Base-by-base conservation (phyloP, 371 early-diverging fungal species). In the Fennellomyces sp. region DNA sequence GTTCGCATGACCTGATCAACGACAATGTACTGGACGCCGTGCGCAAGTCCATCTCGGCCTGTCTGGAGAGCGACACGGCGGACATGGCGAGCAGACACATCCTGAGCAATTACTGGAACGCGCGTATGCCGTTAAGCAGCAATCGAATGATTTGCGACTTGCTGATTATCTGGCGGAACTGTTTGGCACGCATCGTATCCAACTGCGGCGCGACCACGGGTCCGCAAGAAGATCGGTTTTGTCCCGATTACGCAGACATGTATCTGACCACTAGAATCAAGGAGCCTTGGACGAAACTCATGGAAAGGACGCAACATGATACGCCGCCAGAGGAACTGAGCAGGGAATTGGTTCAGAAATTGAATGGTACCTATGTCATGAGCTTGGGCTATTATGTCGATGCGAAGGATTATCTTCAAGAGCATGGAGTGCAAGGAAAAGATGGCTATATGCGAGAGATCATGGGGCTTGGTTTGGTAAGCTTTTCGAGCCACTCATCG, bases 401-500 rank as follows among this genome's bases (percentile, higher is more conserved):
- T 48, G 75, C 84, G 56, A 72, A 73, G 15, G 65, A 73, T 19
- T 81, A 75, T 35, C 23, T 54, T 21, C 5, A 11, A 52, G 74
- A 80, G 29, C 75, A 75, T 6, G 74, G 70, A 36, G 69, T 65
- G 27, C 71, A 70, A 68, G 70, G 78, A 6, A 66, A 70, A 15
- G 83, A 84, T 56, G 77, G 80, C 23, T 87, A 85, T 48, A 80
- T 80, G 67, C 78, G 72, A 38, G 85, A 83, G 53, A 85, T 88
- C 57, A 81, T 85, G 84, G 84, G 82, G 2, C 70, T 79, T n/a
- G 81, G 86, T 33, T 70, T 87, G 82, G 87, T 86, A 75, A 66
- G 75, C 30, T 31, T 41, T 3, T 31, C 36, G 7, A 17, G 21
- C 3, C 33, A 36, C 5, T 45, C 10, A 47, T 29, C 1, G 2